Base-by-base conservation (phyloP, 2,329 filamentous ascomycete genomes). In the Exophiala oligosperma region DNA sequence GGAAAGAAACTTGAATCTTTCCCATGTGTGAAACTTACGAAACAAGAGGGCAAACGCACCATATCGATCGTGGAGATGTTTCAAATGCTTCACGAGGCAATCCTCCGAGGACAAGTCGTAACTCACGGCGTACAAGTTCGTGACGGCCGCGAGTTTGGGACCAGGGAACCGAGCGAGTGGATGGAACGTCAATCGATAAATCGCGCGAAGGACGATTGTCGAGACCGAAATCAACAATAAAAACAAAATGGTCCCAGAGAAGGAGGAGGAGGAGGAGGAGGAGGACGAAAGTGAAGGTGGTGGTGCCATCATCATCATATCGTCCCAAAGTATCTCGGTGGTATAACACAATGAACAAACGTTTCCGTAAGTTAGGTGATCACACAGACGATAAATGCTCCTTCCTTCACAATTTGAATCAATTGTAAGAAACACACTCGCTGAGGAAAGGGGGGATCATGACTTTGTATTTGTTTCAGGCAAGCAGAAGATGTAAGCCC, bases 151-250 rank as follows among this genome's bases (percentile, higher is more conserved):
- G 7, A 73, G 38, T 48, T 65, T 71, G 1, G 72, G 72, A 8
- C 73, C 73, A 1, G 72, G 73, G 41, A 73, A 68, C 11, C 67
- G 66, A 14, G 71, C 66, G 11, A 74, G 49, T n/a, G 72, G 72
- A 59, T 68, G 66, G 41, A 72, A 67, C 57, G 62, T 70, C 2
- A 73, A 56, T 21, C 70, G 65, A 50, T 70, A 68, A n/a, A 67
- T 35, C 1, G 37, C 46, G 23, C 41, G 53, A 28, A 55, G 24
- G 26, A 54, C 24, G 23, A 49, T 4, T 12, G 49, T 23, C 32
- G 21, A 9, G 4, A 44, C 23, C 9, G 35, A 12, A 17, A 17
- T 17, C 29, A 56, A 35, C 14, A 14, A 4, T 11, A 35, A 51
- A 7, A 50, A n/a, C 23, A 47, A 4, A 6, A 28, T 28, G 26